phyloP scores from a whole-genome alignment of 768 basidiomycete genomes.

The Clitopilus hobsonii region DNA sequence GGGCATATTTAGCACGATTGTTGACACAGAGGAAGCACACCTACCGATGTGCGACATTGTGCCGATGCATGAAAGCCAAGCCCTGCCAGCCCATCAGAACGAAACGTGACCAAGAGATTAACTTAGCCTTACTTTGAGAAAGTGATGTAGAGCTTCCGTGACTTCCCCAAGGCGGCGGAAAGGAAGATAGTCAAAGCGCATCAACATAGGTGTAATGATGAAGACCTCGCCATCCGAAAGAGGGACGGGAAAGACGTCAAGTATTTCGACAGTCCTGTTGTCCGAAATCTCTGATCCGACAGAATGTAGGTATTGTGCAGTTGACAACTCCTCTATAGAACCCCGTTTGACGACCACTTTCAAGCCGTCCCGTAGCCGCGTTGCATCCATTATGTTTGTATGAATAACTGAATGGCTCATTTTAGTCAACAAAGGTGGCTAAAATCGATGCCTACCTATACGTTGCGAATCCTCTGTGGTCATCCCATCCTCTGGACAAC shows the following conservation, averaged over 20 bases:
- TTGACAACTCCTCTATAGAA: no score
- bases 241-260: not conserved
- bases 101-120: not conserved
- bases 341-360: no score
- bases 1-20: not conserved
- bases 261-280: not conserved
- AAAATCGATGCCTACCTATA: no score
- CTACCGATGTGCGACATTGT: constrained; percentile 19
- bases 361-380: no score
- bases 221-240: not conserved
- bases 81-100: constrained; percentile 6
- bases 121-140: constrained; percentile 2
- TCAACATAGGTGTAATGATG: constrained; percentile 9
- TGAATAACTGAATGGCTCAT: no score
- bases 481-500: no score
- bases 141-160: constrained; percentile 5
- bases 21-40: not conserved
- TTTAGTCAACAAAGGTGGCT: no score
- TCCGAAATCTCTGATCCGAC: not conserved
- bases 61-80: constrained; percentile 16
- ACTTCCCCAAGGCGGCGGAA: constrained; percentile 10
- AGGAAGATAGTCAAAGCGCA: constrained; percentile 3
- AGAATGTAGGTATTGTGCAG: no score
- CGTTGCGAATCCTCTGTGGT: no score
- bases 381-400: no score